phyloP scores from a whole-genome alignment of 495 filamentous ascomycete species.

The Penicillium steckii region DNA sequence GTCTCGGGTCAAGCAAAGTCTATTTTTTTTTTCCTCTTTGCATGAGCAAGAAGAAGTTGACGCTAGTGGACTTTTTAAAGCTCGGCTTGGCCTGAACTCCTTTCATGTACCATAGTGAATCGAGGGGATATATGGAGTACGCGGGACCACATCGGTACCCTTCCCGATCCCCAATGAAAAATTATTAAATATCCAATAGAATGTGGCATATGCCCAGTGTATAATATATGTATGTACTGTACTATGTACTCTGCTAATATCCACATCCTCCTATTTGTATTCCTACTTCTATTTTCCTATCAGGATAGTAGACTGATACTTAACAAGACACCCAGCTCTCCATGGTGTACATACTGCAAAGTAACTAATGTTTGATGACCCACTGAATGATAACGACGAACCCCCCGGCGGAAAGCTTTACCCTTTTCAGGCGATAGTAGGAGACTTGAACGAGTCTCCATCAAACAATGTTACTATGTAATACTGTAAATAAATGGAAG shows the following conservation, averaged over 20 bases:
- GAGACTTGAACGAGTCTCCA: no score
- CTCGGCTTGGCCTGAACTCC: constrained; percentile 7
- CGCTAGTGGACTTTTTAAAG: background rate
- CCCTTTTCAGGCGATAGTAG: constrained; percentile 15
- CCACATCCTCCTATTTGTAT: no score
- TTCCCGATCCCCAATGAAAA: constrained; percentile 17
- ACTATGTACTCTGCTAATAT: background rate
- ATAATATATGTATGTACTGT: background rate
- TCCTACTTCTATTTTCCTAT: background rate
- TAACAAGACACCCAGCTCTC: no score
- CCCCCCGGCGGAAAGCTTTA: constrained; percentile 23
- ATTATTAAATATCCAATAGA: constrained; percentile 1
- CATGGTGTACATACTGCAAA: no score
- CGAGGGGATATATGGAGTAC: constrained; percentile 5
- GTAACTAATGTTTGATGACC: no score
- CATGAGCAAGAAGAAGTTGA: background rate
- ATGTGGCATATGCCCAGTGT: constrained; percentile 3
- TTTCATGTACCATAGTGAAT: constrained; percentile 30
- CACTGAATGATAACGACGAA: no score
- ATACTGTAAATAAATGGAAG: no score
- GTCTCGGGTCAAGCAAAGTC: background rate
- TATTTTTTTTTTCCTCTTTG: background rate
- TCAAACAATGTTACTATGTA: no score
- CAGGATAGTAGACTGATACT: background rate
- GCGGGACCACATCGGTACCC: constrained; percentile 2